Base-by-base conservation (phyloP, 83 land plant genomes). In the Picea engelmannii region DNA sequence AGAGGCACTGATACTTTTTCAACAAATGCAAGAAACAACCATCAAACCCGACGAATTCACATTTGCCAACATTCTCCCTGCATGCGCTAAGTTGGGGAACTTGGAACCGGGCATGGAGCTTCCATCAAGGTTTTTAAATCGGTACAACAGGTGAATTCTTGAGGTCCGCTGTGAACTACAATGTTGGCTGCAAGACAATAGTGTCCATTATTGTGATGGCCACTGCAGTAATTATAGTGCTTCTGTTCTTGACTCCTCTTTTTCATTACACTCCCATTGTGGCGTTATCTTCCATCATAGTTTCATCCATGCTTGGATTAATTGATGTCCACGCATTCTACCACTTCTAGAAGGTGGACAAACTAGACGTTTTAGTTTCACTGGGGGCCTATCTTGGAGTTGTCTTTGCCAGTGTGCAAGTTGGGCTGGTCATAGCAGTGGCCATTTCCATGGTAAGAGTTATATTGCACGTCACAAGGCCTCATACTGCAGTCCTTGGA, bases 361-460 rank as follows among this genome's bases (percentile, higher is more conserved):
- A 93, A 79, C 63, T 90, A 44, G 98, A 95, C 82, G 93, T 93
- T 83, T 27, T 89, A 2, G 93, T 93, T 42, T 89, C 90, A 82
- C 67, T 89, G 64, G 88, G 31, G 31, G 31, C 31, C 31, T 27
- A 27, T 27, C 31, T 27, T 27, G 31, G 31, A 27, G 31, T 27
- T 87, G 21, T 94, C 94, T 25, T 95, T 27, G 31, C 31, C 31
- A 27, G 31, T 27, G 31, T 27, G 31, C 31, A 27, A 27, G 31
- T 27, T 27, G 31, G 31, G 31, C 31, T 27, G 31, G 31, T 27
- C 31, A 66, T 27, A 27, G 31, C 31, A 27, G 31, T 27, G 31
- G 31, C 31, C 31, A 27, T 27, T 27, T 27, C 31, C 31, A 27
- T 27, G 31, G 31, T 27, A 27, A 27, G 31, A 27, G 31, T 27